A percentile compares a stretch with the other conserved stretches of the same genome.
Evolutionary conservation across 2,329 filamentous ascomycete species (phyloP).

Genomic region (Polychaeton citri): DNA sequence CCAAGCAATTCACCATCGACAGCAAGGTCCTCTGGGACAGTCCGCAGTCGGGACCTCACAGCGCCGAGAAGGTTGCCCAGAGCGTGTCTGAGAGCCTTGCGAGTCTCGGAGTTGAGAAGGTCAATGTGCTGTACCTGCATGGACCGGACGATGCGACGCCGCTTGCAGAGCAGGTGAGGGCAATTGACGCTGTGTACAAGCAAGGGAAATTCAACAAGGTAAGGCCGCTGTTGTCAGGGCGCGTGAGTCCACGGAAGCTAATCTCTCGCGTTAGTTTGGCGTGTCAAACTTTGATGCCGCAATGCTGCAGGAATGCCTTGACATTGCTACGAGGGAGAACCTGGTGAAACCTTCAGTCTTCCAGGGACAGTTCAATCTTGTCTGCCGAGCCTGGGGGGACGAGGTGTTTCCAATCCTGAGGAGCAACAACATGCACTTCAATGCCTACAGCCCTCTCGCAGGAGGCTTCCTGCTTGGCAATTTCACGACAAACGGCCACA

Average conservation of each 20-base stretch:
- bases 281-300: slow-evolving; percentile 34
- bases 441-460: slow-evolving; percentile 20
- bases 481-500: slow-evolving; percentile 3
- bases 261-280: no score
- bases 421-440: slow-evolving; percentile 27
- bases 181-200: slow-evolving; percentile 26
- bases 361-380: slow-evolving; percentile 34
- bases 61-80: slow-evolving; percentile 3
- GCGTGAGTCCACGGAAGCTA: no score
- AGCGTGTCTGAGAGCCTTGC: slow-evolving; percentile 4
- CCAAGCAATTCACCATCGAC: slow-evolving; percentile 6
- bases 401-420: slow-evolving; percentile 28
- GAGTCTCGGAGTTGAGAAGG: slow-evolving; percentile 8
- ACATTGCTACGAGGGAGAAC: slow-evolving; percentile 28
- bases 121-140: slow-evolving; percentile 26
- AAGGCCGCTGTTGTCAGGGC: no score
- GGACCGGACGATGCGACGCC: slow-evolving; percentile 28
- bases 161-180: slow-evolving; percentile 26
- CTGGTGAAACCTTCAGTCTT: slow-evolving; percentile 32
- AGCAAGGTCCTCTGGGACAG: slow-evolving; percentile 5
- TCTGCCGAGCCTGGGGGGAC: slow-evolving; percentile 29
- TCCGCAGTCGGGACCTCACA: background rate
- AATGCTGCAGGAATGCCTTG: slow-evolving; percentile 28
- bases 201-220: slow-evolving; percentile 32
- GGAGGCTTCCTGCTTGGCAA: slow-evolving; percentile 22